Percentiles rank a stretch among this genome's conserved stretches.
phyloP scores from a whole-genome alignment of 257 asterid species.

The Solanum commersonii region DNA sequence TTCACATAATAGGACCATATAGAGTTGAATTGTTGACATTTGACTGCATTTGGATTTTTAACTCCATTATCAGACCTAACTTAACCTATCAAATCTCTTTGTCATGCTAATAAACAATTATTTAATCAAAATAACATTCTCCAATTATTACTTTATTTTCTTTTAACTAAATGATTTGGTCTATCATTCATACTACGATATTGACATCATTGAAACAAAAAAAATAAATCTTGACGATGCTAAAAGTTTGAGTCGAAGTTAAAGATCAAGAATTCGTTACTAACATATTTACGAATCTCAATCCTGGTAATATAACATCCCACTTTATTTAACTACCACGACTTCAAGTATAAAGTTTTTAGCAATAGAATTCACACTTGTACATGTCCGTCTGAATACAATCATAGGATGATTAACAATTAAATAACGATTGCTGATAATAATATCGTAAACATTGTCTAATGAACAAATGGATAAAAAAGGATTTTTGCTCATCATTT shows the following conservation, averaged over 20 bases:
- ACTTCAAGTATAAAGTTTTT: not conserved
- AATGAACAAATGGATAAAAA: not conserved
- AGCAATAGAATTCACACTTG: not conserved
- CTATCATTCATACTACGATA: not conserved
- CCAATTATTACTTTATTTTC: not conserved
- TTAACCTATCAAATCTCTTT: not conserved
- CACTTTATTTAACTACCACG: not conserved
- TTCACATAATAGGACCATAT: not conserved
- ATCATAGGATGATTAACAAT: not conserved
- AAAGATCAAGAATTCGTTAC: not conserved
- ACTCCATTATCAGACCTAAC: not conserved
- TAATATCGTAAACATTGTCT: not conserved
- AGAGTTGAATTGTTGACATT: not conserved
- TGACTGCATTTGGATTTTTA: not conserved
- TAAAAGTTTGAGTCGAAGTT: not conserved
- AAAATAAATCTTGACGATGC: not conserved
- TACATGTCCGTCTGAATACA: not conserved
- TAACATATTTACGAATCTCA: not conserved
- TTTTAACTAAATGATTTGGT: not conserved
- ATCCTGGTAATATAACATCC: not conserved
- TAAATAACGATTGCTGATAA: not conserved
- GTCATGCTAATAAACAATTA: not conserved
- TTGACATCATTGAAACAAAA: not conserved
- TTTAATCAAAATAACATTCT: not conserved
- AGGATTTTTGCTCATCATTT: not conserved